Conservation (phyloP, 768 basidiomycete genomes). For the Favolaschia claudopus region DNA sequence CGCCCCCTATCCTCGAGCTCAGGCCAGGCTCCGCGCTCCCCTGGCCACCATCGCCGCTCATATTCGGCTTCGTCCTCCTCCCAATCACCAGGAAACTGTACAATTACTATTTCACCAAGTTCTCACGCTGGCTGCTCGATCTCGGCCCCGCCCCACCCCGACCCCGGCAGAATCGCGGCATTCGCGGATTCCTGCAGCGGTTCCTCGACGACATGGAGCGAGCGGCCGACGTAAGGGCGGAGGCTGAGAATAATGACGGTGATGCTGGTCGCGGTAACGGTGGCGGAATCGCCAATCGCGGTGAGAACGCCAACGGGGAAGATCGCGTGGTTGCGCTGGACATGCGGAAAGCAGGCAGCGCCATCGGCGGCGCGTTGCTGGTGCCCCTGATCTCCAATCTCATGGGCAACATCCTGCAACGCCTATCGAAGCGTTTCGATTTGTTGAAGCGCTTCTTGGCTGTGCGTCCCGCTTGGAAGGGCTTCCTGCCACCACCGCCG, state of each 20-base stretch:
- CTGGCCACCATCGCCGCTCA: slow-evolving; percentile 70
- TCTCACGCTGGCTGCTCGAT: slow-evolving; percentile 55
- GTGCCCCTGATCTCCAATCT: slow-evolving; percentile 69
- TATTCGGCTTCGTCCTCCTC: slow-evolving; percentile 60
- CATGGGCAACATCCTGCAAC: slow-evolving; percentile 69
- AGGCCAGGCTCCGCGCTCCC: slow-evolving; percentile 17
- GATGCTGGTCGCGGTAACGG: slow-evolving; percentile 31
- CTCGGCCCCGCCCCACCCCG: slow-evolving; percentile 40
- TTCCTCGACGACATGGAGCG: slow-evolving; percentile 29
- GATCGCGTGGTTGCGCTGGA: slow-evolving; percentile 51
- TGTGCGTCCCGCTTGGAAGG: slow-evolving; percentile 27
- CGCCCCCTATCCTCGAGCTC: slow-evolving; percentile 37
- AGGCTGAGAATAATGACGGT: slow-evolving; percentile 22
- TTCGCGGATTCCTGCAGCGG: slow-evolving; percentile 29
- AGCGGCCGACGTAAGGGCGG: slow-evolving; percentile 19
- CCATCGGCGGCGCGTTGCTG: slow-evolving; percentile 73
- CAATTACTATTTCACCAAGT: slow-evolving; percentile 44
- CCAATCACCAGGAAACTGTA: slow-evolving; percentile 58
- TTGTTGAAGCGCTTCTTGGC: slow-evolving; percentile 51
- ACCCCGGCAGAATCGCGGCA: slow-evolving; percentile 27
- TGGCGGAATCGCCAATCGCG: neutral
- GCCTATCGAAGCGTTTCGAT: slow-evolving; percentile 55
- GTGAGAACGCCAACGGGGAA: slow-evolving; percentile 30
- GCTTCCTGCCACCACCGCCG: slow-evolving; percentile 29
- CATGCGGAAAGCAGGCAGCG: slow-evolving; percentile 71